A percentile compares a stretch with the other conserved stretches of the same genome.
These are phyloP conservation scores for Plasmodium knowlesi DNA, from an alignment of 169 alveolate species.

Conservation along the genomic window DNA sequence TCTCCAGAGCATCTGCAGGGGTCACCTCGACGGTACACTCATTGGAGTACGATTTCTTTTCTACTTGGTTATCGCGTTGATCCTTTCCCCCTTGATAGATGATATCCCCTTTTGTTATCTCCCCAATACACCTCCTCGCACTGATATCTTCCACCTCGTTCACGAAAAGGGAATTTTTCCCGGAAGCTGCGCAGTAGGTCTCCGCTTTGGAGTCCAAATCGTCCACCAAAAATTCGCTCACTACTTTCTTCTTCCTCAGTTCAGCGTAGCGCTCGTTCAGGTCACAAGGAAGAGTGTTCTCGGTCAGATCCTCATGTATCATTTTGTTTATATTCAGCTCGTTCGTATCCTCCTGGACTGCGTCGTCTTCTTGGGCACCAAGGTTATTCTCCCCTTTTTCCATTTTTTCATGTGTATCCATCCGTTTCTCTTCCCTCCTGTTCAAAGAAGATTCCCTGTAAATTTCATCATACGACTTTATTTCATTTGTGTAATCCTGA, in stretches of 20 bases:
- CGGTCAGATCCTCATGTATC: conserved; percentile 41
- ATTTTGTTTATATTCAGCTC: conserved; percentile 21
- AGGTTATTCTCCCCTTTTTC: background rate
- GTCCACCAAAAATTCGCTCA: conserved; percentile 40
- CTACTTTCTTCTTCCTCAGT: conserved; percentile 3
- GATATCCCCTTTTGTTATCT: background rate
- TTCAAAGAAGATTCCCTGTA: background rate
- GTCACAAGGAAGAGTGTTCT: background rate
- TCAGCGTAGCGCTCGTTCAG: background rate
- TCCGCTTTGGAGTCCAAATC: conserved; percentile 6
- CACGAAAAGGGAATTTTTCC: conserved; percentile 15
- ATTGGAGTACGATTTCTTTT: background rate
- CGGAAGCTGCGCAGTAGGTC: background rate
- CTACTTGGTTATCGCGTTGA: background rate
- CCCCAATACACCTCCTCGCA: conserved; percentile 42
- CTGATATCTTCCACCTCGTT: conserved; percentile 41
- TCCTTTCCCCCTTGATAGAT: background rate
- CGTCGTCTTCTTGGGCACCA: background rate
- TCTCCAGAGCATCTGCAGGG: conserved; percentile 5
- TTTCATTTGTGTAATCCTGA: conserved; percentile 25
- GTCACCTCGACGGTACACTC: background rate
- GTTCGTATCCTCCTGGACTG: background rate
- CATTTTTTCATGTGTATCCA: background rate
- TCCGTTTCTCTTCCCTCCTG: background rate
- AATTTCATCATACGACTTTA: conserved; percentile 66